Evolutionary conservation across 192 early-diverging fungal species (phyloP).

Genomic region (Coemansia pectinata): DNA sequence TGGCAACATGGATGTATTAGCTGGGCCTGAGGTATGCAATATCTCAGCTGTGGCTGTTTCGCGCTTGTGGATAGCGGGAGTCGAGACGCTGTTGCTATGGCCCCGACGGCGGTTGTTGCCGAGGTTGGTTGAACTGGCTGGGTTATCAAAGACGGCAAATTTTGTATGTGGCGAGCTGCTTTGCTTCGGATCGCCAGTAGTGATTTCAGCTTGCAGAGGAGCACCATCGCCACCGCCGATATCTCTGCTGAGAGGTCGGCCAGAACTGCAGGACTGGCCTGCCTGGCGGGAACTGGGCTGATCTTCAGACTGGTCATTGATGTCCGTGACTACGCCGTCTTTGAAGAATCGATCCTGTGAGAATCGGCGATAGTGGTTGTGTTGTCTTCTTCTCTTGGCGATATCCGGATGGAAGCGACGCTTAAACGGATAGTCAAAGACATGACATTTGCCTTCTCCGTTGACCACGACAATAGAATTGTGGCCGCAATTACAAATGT

Average conservation of each 20-base stretch:
- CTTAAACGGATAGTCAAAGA: constrained; percentile 54
- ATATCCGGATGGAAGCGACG: constrained; percentile 44
- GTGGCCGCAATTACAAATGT: constrained; percentile 48
- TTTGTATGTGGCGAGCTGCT: not conserved
- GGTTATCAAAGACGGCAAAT: not conserved
- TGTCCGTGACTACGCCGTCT: constrained; percentile 24
- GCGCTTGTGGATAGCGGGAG: constrained; percentile 16
- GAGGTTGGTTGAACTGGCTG: not conserved
- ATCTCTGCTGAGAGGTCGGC: not conserved
- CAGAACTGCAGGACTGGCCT: not conserved
- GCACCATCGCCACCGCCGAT: not conserved
- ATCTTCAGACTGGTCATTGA: not conserved
- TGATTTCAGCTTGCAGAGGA: not conserved
- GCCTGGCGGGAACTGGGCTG: not conserved
- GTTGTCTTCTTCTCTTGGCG: constrained; percentile 42
- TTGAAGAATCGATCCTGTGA: constrained; percentile 53
- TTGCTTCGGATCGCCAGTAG: not conserved
- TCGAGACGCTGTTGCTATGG: constrained; percentile 23
- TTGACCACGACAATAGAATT: constrained; percentile 54
- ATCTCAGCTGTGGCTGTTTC: not conserved
- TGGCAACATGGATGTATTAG: constrained; percentile 12
- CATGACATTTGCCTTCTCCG: constrained; percentile 53
- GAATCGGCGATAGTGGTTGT: constrained; percentile 46
- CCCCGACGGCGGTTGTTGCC: not conserved
- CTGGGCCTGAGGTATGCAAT: not conserved